phyloP scores from a whole-genome alignment of 2,329 filamentous ascomycete genomes.

The Ophiosphaerella herpotricha region DNA sequence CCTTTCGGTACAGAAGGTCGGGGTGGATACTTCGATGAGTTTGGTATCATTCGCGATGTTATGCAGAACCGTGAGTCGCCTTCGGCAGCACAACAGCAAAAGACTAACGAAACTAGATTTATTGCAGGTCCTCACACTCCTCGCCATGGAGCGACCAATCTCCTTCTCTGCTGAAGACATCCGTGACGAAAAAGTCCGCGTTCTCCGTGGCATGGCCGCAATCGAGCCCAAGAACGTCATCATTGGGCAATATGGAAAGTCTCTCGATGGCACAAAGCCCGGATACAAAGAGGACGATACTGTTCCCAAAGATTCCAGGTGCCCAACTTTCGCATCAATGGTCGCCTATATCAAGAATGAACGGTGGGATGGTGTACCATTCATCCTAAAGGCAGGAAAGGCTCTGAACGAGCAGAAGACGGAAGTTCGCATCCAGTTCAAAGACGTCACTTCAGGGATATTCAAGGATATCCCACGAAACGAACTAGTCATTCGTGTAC shows the following conservation, averaged over 20 bases:
- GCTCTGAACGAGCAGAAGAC: conserved; percentile 99
- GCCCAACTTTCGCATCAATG: conserved; percentile 96
- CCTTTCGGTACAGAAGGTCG: conserved; percentile 97
- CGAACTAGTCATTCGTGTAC: conserved; percentile 98
- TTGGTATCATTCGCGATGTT: conserved; percentile 98
- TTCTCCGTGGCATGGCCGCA: conserved; percentile 87
- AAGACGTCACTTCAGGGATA: conserved; percentile 98
- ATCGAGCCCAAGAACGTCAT: conserved; percentile 99
- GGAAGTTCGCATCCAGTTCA: conserved; percentile 98
- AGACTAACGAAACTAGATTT: conserved; percentile 61
- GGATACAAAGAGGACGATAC: conserved; percentile 99
- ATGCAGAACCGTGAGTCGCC: conserved; percentile 85
- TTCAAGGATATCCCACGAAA: conserved; percentile 99
- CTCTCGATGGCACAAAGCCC: conserved; percentile 92
- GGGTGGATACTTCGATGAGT: conserved; percentile 98
- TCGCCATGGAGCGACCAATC: conserved; percentile 97
- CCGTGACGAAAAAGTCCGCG: conserved; percentile 96
- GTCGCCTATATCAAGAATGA: conserved; percentile 99
- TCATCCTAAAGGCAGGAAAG: conserved; percentile 99
- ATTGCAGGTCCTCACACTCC: conserved; percentile 90
- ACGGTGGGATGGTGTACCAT: conserved; percentile 97
- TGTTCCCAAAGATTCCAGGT: conserved; percentile 94
- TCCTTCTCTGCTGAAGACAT: conserved; percentile 98
- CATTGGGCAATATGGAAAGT: conserved; percentile 97
- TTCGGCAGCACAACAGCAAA: background rate